These are phyloP conservation scores for Eucalyptus cloeziana DNA, from an alignment of 345 rosid genomes.

Conservation along the genomic window DNA sequence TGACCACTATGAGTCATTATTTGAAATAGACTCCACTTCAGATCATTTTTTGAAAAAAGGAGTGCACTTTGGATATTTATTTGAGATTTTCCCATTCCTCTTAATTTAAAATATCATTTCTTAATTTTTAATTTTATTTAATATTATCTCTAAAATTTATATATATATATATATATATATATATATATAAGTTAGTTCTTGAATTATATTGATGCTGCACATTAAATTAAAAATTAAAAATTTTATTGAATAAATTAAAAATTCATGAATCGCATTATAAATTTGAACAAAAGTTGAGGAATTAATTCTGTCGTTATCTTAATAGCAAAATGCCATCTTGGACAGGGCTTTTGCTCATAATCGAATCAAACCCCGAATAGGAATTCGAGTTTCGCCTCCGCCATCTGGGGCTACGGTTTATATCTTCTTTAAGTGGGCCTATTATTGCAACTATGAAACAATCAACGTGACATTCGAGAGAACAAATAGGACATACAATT, in stretches of 20 bases:
- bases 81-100: too few relatives aligned
- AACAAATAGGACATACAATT: not conserved
- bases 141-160: rapidly evolving
- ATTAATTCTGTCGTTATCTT: too few relatives aligned
- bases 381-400: not conserved
- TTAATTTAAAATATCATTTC: too few relatives aligned
- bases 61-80: too few relatives aligned
- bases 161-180: too few relatives aligned
- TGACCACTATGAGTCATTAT: too few relatives aligned
- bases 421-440: not conserved
- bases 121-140: too few relatives aligned
- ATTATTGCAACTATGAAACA: not conserved
- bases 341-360: not conserved
- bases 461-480: not conserved
- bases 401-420: rapidly evolving
- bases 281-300: rapidly evolving
- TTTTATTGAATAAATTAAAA: rapidly evolving
- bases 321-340: not conserved
- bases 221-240: rapidly evolving
- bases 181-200: too few relatives aligned
- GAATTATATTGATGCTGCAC: rapidly evolving
- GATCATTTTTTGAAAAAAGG: too few relatives aligned
- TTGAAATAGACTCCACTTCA: too few relatives aligned
- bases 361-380: not conserved
- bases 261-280: too few relatives aligned